phyloP scores from a whole-genome alignment of 257 asterid species.

The Capsicum chinense region DNA sequence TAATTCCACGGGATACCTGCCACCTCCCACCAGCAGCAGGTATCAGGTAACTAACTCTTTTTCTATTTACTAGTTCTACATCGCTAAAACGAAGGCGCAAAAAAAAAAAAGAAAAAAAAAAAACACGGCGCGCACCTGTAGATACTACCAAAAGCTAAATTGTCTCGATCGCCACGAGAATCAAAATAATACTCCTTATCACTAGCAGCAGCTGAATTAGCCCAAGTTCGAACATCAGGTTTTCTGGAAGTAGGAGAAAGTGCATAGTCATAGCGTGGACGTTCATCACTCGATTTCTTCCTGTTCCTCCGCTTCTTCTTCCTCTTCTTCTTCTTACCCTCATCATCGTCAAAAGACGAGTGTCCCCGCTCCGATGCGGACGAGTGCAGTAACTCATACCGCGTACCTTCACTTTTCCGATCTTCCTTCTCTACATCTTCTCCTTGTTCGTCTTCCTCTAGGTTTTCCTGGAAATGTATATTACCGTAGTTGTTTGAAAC shows the following conservation, averaged over 20 bases:
- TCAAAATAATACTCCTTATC: slow-evolving; percentile 86
- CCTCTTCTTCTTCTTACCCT: slow-evolving; percentile 42
- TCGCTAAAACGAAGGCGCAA: not conserved
- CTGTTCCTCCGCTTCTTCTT: slow-evolving; percentile 52
- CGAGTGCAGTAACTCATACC: slow-evolving; percentile 66
- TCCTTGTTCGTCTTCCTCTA: slow-evolving; percentile 38
- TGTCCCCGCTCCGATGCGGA: slow-evolving; percentile 59
- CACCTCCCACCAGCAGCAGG: too few relatives aligned
- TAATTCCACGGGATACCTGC: too few relatives aligned
- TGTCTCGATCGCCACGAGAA: slow-evolving; percentile 87
- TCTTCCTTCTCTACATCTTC: slow-evolving; percentile 31
- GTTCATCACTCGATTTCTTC: slow-evolving; percentile 38
- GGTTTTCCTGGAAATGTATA: slow-evolving; percentile 34
- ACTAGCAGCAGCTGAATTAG: slow-evolving; percentile 45
- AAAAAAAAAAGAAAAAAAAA: not conserved
- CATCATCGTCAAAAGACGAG: slow-evolving; percentile 47
- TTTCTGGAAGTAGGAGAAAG: slow-evolving; percentile 60
- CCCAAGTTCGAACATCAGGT: slow-evolving; percentile 69
- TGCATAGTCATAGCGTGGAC: slow-evolving; percentile 44
- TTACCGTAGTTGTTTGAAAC: slow-evolving; percentile 42
- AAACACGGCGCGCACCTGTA: slow-evolving; percentile 56
- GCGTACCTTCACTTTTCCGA: slow-evolving; percentile 38
- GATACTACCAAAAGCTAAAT: slow-evolving; percentile 79
- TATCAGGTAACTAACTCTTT: too few relatives aligned
- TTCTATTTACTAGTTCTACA: not conserved